These are phyloP conservation scores for Schwanniomyces vanrijiae DNA, from an alignment of 805 yeast genomes.

Conservation along the genomic window DNA sequence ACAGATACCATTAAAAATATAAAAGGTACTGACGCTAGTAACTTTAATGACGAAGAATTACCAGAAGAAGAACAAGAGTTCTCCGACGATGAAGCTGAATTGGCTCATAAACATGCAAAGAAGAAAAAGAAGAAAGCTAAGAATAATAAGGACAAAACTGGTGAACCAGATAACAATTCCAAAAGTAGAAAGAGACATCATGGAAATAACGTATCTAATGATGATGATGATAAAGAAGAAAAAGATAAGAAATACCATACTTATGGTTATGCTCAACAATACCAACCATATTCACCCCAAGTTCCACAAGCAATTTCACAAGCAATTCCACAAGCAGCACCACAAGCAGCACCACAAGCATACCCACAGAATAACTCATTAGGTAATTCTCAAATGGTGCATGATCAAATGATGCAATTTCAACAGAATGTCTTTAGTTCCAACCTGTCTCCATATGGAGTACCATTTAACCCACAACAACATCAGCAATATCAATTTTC, in stretches of 20 bases:
- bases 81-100: slow-evolving; percentile 91
- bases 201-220: slow-evolving; percentile 5
- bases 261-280: slow-evolving; percentile 19
- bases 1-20: slow-evolving; percentile 68
- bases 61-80: slow-evolving; percentile 93
- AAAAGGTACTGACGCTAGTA: slow-evolving; percentile 94
- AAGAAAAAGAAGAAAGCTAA: slow-evolving; percentile 56
- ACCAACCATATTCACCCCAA: slow-evolving; percentile 5
- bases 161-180: slow-evolving; percentile 5
- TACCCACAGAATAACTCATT: slow-evolving; percentile 1
- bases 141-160: slow-evolving; percentile 8
- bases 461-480: slow-evolving; percentile 21
- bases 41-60: slow-evolving; percentile 90
- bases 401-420: slow-evolving; percentile 11
- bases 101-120: slow-evolving; percentile 61
- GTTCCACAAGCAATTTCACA: slow-evolving; percentile 7
- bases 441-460: slow-evolving; percentile 20
- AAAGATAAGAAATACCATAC: slow-evolving; percentile 17
- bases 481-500: slow-evolving; percentile 7
- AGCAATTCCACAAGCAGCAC: slow-evolving; percentile 3
- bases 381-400: slow-evolving; percentile 6
- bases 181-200: slow-evolving; percentile 11
- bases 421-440: slow-evolving; percentile 11
- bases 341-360: background rate
- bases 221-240: background rate